These are phyloP conservation scores for Thraustochytrium sp. DNA, from an alignment of 352 stramenopile species.

Conservation along the genomic window DNA sequence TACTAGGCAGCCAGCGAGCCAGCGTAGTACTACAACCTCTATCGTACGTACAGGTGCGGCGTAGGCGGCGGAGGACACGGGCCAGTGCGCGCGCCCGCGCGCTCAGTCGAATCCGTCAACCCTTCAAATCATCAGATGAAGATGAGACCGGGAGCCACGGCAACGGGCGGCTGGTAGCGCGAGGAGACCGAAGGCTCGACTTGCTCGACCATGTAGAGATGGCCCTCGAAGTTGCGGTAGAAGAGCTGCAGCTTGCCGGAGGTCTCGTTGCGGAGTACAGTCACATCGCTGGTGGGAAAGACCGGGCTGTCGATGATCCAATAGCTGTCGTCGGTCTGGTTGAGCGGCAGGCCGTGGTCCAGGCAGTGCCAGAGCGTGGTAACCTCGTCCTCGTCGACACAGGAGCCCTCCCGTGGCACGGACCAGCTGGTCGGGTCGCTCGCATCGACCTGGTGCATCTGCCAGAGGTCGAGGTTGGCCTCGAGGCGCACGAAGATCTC, in stretches of 20 bases:
- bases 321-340: background rate
- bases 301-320: slow-evolving; percentile 42
- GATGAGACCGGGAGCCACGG: background rate
- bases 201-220: slow-evolving; percentile 36
- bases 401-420: slow-evolving; percentile 6
- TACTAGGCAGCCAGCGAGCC: too few relatives aligned
- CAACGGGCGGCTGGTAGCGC: background rate
- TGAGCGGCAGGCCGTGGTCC: background rate
- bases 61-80: too few relatives aligned
- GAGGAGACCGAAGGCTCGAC: background rate
- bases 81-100: too few relatives aligned
- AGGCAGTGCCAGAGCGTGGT: slow-evolving; percentile 15
- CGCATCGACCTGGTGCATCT: slow-evolving; percentile 16
- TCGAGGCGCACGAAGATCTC: slow-evolving; percentile 31
- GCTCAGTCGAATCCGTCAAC: too few relatives aligned
- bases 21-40: too few relatives aligned
- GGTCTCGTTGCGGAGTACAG: background rate
- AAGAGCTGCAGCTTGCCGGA: slow-evolving; percentile 21
- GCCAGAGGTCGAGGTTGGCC: slow-evolving; percentile 35
- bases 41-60: too few relatives aligned
- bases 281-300: slow-evolving; percentile 21
- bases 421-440: background rate
- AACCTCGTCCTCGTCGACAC: slow-evolving; percentile 26
- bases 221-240: slow-evolving; percentile 36
- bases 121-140: too few relatives aligned